Conservation (phyloP, 306 rosid genomes). For the Vigna hirtella region DNA sequence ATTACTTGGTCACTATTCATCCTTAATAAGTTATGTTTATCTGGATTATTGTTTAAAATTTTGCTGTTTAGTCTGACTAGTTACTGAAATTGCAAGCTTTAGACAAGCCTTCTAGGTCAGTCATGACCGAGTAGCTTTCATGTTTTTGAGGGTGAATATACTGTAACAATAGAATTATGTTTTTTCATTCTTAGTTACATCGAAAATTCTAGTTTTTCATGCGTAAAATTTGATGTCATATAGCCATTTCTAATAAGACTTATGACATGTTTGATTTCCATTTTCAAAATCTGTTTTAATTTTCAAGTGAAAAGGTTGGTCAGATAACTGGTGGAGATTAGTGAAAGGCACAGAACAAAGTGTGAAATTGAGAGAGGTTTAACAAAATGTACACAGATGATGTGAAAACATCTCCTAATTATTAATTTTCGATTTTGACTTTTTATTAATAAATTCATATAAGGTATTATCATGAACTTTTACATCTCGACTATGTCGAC, state of each 20-base stretch:
- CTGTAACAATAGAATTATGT: background rate
- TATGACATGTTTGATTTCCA: background rate
- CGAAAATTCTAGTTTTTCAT: background rate
- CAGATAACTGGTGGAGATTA: background rate
- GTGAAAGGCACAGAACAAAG: background rate
- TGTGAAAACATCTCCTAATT: background rate
- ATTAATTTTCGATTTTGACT: background rate
- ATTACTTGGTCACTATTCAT: background rate
- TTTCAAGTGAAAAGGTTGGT: background rate
- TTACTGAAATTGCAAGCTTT: background rate
- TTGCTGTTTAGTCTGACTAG: conserved; percentile 11
- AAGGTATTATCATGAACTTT: too few relatives aligned
- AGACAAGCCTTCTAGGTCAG: background rate
- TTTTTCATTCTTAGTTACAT: background rate
- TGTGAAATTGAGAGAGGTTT: background rate
- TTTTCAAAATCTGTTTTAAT: background rate
- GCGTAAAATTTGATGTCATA: background rate
- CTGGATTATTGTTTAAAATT: background rate
- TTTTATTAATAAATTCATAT: too few relatives aligned
- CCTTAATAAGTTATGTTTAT: too few relatives aligned
- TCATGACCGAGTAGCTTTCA: background rate
- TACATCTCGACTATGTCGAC: too few relatives aligned
- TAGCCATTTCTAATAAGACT: background rate
- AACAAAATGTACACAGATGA: background rate
- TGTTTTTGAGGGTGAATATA: background rate